These are phyloP conservation scores for Pelargonium australe DNA, from an alignment of 441 rosid species.

Conservation along the genomic window DNA sequence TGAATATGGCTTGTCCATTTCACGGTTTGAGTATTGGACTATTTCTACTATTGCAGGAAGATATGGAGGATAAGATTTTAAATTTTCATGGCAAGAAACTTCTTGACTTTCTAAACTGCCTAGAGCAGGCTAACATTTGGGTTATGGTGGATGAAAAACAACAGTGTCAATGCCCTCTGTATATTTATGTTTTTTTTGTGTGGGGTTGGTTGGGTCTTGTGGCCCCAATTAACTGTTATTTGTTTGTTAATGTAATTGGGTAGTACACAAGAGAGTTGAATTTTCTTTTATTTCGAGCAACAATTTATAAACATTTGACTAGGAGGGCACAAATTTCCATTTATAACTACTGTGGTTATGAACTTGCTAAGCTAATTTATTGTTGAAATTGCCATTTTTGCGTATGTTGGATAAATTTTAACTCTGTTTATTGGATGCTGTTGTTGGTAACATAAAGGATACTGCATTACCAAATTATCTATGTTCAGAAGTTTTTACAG, in stretches of 20 bases:
- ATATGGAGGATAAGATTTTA: no score
- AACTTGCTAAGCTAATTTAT: not conserved
- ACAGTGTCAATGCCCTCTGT: not conserved
- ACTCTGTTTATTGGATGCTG: not conserved
- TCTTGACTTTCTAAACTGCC: not conserved
- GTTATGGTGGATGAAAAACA: not conserved
- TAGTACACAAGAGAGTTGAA: no score
- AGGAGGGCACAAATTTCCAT: no score
- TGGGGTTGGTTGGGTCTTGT: not conserved
- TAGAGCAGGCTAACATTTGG: not conserved
- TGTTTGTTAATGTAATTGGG: not conserved
- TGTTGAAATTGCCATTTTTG: not conserved
- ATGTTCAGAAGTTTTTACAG: slow-evolving; percentile 36
- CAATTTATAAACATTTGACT: no score
- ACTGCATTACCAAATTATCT: not conserved
- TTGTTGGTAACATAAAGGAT: not conserved
- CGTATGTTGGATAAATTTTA: not conserved
- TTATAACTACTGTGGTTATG: no score
- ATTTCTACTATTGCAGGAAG: no score
- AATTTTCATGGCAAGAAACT: not conserved
- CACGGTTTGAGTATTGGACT: no score
- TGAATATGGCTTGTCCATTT: not conserved
- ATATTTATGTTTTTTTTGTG: not conserved
- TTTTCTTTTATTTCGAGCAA: not conserved
- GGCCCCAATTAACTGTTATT: not conserved